These are phyloP conservation scores for Neostapfia colusana DNA, from an alignment of 176 grass and related monocot genomes.

Conservation along the genomic window DNA sequence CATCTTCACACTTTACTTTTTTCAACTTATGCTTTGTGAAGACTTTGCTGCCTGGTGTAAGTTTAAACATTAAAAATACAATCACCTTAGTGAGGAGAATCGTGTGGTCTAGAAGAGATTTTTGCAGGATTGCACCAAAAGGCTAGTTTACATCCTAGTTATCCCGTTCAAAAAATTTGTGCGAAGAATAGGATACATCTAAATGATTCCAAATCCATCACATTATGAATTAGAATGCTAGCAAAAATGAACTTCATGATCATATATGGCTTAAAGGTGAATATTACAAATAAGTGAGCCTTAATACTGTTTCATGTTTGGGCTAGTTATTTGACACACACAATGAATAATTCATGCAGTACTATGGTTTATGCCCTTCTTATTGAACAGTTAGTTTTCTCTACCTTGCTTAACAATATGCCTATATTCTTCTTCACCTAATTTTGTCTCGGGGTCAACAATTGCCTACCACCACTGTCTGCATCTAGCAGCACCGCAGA, in stretches of 20 bases:
- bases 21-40: too few relatives aligned
- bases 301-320: not conserved
- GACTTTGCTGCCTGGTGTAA: too few relatives aligned
- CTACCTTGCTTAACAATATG: not conserved
- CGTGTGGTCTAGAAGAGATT: too few relatives aligned
- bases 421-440: not conserved
- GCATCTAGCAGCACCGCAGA: not conserved
- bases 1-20: too few relatives aligned
- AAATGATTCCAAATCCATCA: not conserved
- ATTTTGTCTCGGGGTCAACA: not conserved
- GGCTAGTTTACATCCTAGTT: too few relatives aligned
- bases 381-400: not conserved
- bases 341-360: not conserved
- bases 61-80: too few relatives aligned
- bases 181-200: not conserved
- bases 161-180: too few relatives aligned
- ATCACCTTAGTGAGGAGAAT: too few relatives aligned
- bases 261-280: slow-evolving; percentile 3
- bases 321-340: not conserved
- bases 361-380: not conserved
- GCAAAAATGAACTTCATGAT: not conserved
- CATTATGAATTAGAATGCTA: slow-evolving; percentile 4
- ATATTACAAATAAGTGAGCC: slow-evolving; percentile 4
- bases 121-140: too few relatives aligned
- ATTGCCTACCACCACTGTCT: not conserved